Evolutionary conservation across 768 basidiomycete genomes (phyloP), one percentile per base, ranked within the genome.

Genomic region (Holtermannia corniformis): DNA sequence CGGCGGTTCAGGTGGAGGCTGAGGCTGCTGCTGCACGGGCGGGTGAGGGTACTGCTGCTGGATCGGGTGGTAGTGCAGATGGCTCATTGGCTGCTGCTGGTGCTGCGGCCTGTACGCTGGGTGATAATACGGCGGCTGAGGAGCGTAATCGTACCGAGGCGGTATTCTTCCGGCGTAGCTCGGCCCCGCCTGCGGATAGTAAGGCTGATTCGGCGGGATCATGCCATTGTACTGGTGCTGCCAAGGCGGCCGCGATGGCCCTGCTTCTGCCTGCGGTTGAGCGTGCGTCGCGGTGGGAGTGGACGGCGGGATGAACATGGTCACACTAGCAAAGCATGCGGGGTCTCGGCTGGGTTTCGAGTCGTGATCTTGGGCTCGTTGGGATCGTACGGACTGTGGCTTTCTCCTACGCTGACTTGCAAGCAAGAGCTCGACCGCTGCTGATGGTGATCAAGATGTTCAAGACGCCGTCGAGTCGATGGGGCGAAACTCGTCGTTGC

Each of bases 1-100:
- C 10, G 54, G 54, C 7, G 57, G 50, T 43, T 27, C 47, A n/a
- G 26, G 16, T 23, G 45, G 23, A 48, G 24, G 48, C 49, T 49
- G 66, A 32, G 24, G 45, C 49, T 49, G 45, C 49, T 27, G 54
- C 51, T 57, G 51, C 32, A 1, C 19, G 19, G 55, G 45, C 19
- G 52, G 50, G 11, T 46, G 25, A 32, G 59, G 44, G 41, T 49
- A 49, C 20, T 47, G 47, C n/a, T 41, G 37, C 41, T 46, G 23
- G 20, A 21, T 19, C 42, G 19, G 16, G 16, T 19, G 12, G n/a
- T 51, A 50, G 43, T 44, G 27, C 4, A 41, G 42, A 25, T 12
- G 55, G 22, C 14, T 52, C 20, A 25, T 46, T 20, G 41, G 27
- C 25, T 5, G 50, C 22, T 21, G 7, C 16, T 28, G 50, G 40